Base-by-base conservation (phyloP, 2,329 filamentous ascomycete genomes). In the Macroventuria anomochaeta region DNA sequence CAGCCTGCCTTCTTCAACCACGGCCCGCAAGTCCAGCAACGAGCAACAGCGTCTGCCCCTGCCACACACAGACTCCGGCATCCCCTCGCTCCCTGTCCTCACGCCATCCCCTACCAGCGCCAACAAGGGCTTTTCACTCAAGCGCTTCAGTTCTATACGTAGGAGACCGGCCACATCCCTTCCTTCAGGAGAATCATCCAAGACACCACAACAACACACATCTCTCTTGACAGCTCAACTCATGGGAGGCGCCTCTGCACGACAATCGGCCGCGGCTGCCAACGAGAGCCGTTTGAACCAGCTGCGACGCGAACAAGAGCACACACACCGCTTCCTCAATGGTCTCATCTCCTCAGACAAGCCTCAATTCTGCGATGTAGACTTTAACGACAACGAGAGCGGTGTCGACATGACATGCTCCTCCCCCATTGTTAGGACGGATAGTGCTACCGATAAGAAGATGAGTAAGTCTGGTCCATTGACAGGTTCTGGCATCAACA, bases 401-500 rank as follows among this genome's bases (percentile, higher is more conserved):
- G 72, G 72, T 39, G 68, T 74, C 17, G 72, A 72, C 53, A 74
- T 74, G 72, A 70, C 60, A 13, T 73, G 69, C 58, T 68, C 69
- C 10, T 69, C 65, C 29, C 69, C 69, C 5, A 69, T 73, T 46
- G 61, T 64, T 18, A 57, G 69, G 32, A 63, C 62, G n/a, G 70
- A 73, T 41, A 69, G 64, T 47, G 69, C 65, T 13, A 55, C 59
- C 12, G 72, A 74, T 40, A 66, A 67, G 53, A 74, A 70, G 51
- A 64, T 72, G 63, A 70, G 71, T 72, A 61, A 59, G 71, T 64
- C n/a, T n/a, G n/a, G n/a, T n/a, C n/a, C n/a, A n/a, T n/a, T n/a
- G n/a, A n/a, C n/a, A n/a, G n/a, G n/a, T n/a, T n/a, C n/a, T n/a
- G n/a, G n/a, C n/a, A n/a, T n/a, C n/a, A n/a, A n/a, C n/a, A n/a